These are phyloP conservation scores for Leptomonas seymouri DNA, from an alignment of 208 protist genomes.

Conservation along the genomic window DNA sequence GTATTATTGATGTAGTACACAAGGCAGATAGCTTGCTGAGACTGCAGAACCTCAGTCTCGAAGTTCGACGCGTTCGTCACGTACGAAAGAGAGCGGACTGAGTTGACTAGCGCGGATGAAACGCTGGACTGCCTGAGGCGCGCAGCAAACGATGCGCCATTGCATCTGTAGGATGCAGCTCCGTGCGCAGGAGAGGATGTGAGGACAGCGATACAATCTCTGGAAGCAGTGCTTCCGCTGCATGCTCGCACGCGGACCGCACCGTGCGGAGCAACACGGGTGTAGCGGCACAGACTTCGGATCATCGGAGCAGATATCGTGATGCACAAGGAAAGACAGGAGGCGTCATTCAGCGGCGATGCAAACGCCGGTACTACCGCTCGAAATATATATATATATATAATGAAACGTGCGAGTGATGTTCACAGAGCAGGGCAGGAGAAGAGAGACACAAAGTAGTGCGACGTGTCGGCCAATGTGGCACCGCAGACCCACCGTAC, in stretches of 20 bases:
- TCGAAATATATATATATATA: too few species aligned
- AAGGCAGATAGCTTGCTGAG: conserved; percentile 88
- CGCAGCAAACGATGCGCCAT: too few species aligned
- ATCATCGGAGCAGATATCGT: conserved; percentile 3
- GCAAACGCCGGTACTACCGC: too few species aligned
- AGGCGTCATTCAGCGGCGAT: background rate
- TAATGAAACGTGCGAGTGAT: too few species aligned
- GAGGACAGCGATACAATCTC: background rate
- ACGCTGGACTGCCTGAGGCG: too few species aligned
- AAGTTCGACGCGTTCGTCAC: conserved; percentile 75
- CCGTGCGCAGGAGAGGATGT: background rate
- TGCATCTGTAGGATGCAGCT: too few species aligned
- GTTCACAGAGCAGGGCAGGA: background rate
- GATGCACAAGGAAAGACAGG: background rate
- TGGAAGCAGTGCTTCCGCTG: background rate
- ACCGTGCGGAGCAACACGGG: background rate
- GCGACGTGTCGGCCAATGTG: too few species aligned
- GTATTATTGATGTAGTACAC: conserved; percentile 75
- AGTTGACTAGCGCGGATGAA: background rate
- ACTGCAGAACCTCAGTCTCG: conserved; percentile 84
- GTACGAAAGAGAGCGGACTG: conserved; percentile 30
- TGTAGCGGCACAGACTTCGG: conserved; percentile 3
- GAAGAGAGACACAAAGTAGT: background rate
- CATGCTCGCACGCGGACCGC: background rate
- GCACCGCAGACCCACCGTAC: too few species aligned